Evolutionary conservation across 768 basidiomycete genomes (phyloP).

Genomic region (Rubroboletus satanas): DNA sequence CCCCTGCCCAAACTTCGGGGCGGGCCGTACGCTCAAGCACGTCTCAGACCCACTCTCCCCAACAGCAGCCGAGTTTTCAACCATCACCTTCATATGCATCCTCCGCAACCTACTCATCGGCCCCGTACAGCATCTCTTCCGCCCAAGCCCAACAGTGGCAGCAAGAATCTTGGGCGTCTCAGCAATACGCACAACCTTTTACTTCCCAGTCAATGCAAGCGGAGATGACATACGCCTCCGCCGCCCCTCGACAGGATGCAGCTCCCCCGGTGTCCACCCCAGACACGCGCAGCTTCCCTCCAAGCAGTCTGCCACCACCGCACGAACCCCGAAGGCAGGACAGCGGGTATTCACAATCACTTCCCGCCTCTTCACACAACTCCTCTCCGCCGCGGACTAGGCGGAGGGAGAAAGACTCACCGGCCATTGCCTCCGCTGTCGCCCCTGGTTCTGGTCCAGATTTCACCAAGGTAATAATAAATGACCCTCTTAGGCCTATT

Average conservation of each 20-base stretch:
- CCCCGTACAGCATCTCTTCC: slow-evolving; percentile 28
- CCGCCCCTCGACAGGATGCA: slow-evolving; percentile 32
- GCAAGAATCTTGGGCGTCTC: slow-evolving; percentile 38
- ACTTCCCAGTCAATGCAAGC: slow-evolving; percentile 32
- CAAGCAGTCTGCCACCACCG: slow-evolving; percentile 21
- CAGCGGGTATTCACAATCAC: slow-evolving; percentile 29
- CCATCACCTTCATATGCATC: slow-evolving; percentile 29
- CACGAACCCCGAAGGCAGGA: slow-evolving; percentile 35
- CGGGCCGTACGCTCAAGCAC: slow-evolving; percentile 29
- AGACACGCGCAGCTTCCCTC: slow-evolving; percentile 31
- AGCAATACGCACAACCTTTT: slow-evolving; percentile 31
- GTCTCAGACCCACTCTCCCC: slow-evolving; percentile 33
- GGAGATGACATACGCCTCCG: slow-evolving; percentile 34
- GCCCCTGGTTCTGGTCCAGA: slow-evolving; percentile 34
- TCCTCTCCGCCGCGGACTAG: slow-evolving; percentile 34
- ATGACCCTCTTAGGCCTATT: not conserved
- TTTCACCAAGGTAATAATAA: slow-evolving; percentile 38
- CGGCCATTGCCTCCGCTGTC: slow-evolving; percentile 25
- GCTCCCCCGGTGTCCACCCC: slow-evolving; percentile 27
- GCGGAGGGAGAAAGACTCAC: slow-evolving; percentile 35
- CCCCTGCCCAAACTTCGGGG: slow-evolving; percentile 29
- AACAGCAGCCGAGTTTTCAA: slow-evolving; percentile 26
- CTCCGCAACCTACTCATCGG: slow-evolving; percentile 27
- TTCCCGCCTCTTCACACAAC: slow-evolving; percentile 24
- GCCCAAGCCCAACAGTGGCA: slow-evolving; percentile 39